Conservation (phyloP, 2,329 filamentous ascomycete genomes). For the Trichoderma gracile region DNA sequence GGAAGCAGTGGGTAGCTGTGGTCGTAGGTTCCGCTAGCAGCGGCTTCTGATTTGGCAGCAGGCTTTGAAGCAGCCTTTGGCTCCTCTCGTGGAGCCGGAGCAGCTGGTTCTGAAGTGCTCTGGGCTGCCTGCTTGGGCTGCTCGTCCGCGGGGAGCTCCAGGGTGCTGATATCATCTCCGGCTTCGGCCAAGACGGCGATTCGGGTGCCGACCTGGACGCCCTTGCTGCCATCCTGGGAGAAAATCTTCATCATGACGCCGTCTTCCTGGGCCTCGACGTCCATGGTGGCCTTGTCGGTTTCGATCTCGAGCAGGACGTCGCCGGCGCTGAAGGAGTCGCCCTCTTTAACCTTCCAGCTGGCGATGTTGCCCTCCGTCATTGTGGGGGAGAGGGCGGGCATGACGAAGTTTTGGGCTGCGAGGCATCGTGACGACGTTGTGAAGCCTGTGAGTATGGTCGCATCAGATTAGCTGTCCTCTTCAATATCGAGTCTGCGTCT, state of each 20-base stretch:
- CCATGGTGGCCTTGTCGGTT: constrained; percentile 93
- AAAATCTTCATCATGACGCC: constrained; percentile 83
- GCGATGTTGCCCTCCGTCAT: constrained; percentile 94
- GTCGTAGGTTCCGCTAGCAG: constrained; percentile 56
- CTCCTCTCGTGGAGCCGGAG: constrained; percentile 31
- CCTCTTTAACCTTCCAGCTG: constrained; percentile 83
- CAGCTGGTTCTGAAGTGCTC: constrained; percentile 27
- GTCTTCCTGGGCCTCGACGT: constrained; percentile 90
- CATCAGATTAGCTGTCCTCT: background rate
- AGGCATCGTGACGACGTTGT: constrained; percentile 61
- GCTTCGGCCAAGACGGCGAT: constrained; percentile 82
- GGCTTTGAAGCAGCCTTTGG: constrained; percentile 35
- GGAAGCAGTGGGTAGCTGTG: constrained; percentile 75
- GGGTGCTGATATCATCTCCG: constrained; percentile 72
- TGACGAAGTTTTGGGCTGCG: constrained; percentile 83
- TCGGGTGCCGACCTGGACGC: constrained; percentile 72
- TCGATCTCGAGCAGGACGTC: constrained; percentile 91
- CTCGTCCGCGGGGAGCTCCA: constrained; percentile 75
- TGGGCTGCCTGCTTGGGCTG: constrained; percentile 43
- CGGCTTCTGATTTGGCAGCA: constrained; percentile 29
- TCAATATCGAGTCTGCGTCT: background rate
- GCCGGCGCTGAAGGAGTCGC: constrained; percentile 76
- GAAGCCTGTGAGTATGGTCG: constrained; percentile 54
- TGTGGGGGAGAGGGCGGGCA: constrained; percentile 87
- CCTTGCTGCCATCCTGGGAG: constrained; percentile 71